A percentile compares a stretch with the other conserved stretches of the same genome.
Conservation (phyloP, 148 eudicot species). For the Chenopodium quinoa region DNA sequence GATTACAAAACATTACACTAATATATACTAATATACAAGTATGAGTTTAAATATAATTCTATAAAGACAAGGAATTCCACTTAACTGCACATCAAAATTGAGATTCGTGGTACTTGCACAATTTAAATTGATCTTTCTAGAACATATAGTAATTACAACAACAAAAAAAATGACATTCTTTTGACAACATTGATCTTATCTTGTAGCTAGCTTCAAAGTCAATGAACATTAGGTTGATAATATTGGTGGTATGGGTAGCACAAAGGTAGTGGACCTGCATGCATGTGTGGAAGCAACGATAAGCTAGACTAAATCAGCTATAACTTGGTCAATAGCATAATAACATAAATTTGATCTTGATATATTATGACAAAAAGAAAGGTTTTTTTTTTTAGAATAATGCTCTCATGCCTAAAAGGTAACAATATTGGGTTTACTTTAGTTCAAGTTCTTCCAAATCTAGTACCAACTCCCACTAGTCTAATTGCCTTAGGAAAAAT, state of each 20-base stretch:
- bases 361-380: constrained; percentile 2
- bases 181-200: no score
- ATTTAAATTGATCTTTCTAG: no score
- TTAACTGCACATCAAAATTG: no score
- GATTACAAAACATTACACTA: no score
- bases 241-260: constrained; percentile 11
- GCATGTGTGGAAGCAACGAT: constrained; percentile 9
- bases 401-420: constrained; percentile 24
- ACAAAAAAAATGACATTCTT: no score
- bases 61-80: no score
- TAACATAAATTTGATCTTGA: constrained; percentile 10
- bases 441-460: constrained; percentile 15
- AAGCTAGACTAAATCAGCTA: neutral
- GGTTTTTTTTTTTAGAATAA: neutral
- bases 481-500: neutral
- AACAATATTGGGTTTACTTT: neutral
- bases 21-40: no score
- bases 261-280: constrained; percentile 16
- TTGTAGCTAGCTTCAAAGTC: constrained; percentile 12
- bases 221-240: constrained; percentile 10
- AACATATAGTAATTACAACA: no score
- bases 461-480: constrained; percentile 27
- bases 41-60: no score
- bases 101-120: no score
- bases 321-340: constrained; percentile 19